Base-by-base conservation (phyloP, 495 filamentous ascomycete species). In the Extremus antarcticus region DNA sequence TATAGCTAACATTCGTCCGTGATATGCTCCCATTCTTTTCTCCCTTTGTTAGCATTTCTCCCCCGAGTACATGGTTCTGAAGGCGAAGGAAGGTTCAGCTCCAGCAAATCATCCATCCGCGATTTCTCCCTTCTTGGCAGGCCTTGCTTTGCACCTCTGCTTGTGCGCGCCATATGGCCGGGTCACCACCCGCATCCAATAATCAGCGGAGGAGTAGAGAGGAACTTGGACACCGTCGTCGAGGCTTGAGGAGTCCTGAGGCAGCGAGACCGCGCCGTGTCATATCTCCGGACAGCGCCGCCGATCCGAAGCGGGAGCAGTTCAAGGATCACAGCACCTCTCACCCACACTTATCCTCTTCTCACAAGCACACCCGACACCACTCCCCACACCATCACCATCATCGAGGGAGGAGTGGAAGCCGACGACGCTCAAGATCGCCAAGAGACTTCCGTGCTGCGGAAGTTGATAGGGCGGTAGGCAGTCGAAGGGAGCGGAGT, bases 401-500 rank as follows among this genome's bases (percentile, higher is more conserved):
- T 20, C 58, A 43, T 48, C 53, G 52, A 29, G 39, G 22, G 25
- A 15, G 19, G 53, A 51, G 56, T 15, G 23, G 8, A 47, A 58
- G 65, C 62, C 45, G 63, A 57, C 54, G 47, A 43, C 4, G 66
- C 63, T 54, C 62, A 56, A 29, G 35, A n/a, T 56, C 48, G 50
- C 55, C 8, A 11, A 17, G 8, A 45, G 15, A n/a, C 19, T 19
- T 4, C 10, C n/a, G 40, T 15, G 51, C 9, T 10, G 45, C 8
- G 7, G n/a, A 38, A 24, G 23, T 11, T 20, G 21, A 17, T 2
- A 11, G 11, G 16, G 47, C 17, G 40, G 46, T 57, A 20, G 49
- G 55, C 35, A 66, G 57, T 47, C 56, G 50, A 17, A 63, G 63
- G 47, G 55, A 60, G 51, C 59, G 61, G 49, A 69, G 61, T 52